Evolutionary conservation across 2,329 filamentous ascomycete genomes (phyloP), one percentile per base, ranked within the genome.

Genomic region (Rugonectria rugulosa): DNA sequence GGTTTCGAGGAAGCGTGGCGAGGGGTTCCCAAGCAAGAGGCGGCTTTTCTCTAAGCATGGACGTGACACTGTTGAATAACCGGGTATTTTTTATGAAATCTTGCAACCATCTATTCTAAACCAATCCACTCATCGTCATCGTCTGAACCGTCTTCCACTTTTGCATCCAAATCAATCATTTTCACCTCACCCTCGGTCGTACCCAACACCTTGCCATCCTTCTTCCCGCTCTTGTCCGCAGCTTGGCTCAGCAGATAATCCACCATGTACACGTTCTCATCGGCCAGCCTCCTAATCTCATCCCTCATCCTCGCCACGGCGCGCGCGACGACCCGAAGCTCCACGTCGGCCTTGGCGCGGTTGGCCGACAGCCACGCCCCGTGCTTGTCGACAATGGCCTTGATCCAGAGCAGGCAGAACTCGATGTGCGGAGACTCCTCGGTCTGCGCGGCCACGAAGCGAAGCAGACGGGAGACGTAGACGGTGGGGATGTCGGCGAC

Each of bases 341-440:
- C 95, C 3, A 94, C 84, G 31, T 94, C 92, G 27, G 95, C 87
- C 64, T 89, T 88, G 47, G 85, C 88, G 19, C 89, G 82, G 71
- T 94, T 89, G 29, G 93, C 89, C 55, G 91, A 90, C 66, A 99
- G 82, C 81, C 89, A 94, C 19, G 89, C 82, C 27, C 95, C 95
- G 72, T 98, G 94, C 65, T 87, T 87, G 66, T 90, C 89, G 55
- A 98, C 80, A 27, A 89, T 76, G 1, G 91, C 87, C 73, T 95
- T 91, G 68, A 97, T 90, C 95, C 95, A 99, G 8, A 94, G 78
- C 38, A 99, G 78, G 68, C 95, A 96, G 75, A 98, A 96, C 75
- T 99, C 95, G 5, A 99, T 83, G 78, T 97, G 94, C 2, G 93
- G 94, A 2, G 89, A 93, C 70, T 94, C 88, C 67, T 98, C 94